Base-by-base conservation (phyloP, 192 early-diverging fungal genomes). In the Rhizophagus clarus region DNA sequence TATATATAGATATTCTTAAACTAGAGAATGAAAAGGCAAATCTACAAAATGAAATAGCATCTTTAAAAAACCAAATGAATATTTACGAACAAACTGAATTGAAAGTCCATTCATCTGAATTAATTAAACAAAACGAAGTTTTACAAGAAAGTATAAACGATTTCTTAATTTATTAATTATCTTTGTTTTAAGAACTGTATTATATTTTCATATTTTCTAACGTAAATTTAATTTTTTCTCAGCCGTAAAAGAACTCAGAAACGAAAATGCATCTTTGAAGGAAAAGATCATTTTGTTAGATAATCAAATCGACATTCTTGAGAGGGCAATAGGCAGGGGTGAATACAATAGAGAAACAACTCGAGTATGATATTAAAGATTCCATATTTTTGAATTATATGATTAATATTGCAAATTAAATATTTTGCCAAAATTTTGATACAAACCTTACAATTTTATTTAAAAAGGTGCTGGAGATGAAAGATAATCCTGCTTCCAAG, bases 401-500 rank as follows among this genome's bases (percentile, higher is more conserved):
- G 17, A n/a, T 8, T 10, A 28, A 49, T 49, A 26, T 8, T 72
- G 17, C 24, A 11, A 28, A 37, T 7, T 40, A 40, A 40, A 7
- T 40, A 7, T 40, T 40, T 40, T 40, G 8, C 5, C 37, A 0
- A 5, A 40, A 40, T 40, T 40, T 40, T 40, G 8, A 40, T 7
- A 7, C 37, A 0, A 40, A 40, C 37, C 7, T 40, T 40, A 40
- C 37, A 40, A 40, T 40, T 28, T 7, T 42, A 0, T 42, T 24
- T 63, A 31, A 24, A 22, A 34, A 78, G 77, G 64, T 96, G 24
- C 84, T 96, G 63, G 88, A 93, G 82, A 83, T 95, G n/a, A 88
- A 87, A 24, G 92, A 95, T 62, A 96, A 95, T 81, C 96, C 94
- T 7, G 90, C 93, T 17, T 82, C 90, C 2, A 82, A 74, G 20